Conservation (phyloP, 1,284 basidiomycete species). For the Cerioporus squamosus region DNA sequence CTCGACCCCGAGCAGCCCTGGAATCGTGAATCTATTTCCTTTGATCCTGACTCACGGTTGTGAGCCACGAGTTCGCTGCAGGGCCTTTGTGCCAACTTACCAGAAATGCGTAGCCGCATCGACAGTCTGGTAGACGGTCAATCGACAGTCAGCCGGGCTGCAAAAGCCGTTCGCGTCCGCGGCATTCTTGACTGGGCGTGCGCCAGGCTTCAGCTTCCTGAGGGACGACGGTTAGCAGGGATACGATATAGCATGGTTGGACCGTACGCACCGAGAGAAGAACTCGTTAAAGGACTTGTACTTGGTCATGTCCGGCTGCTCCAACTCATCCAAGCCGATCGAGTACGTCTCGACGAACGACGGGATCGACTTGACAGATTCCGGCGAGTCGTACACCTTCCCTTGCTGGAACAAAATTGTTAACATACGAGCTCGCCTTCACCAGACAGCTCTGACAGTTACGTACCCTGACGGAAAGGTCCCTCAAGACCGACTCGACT, state of each 20-base stretch:
- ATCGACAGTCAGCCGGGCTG: slow-evolving; percentile 76
- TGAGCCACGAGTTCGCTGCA: neutral
- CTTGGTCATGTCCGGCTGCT: slow-evolving; percentile 62
- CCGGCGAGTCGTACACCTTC: slow-evolving; percentile 54
- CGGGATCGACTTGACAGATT: slow-evolving; percentile 65
- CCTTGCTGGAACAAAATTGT: slow-evolving; percentile 45
- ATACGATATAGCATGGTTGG: neutral
- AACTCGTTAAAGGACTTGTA: slow-evolving; percentile 85
- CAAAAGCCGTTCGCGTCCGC: slow-evolving; percentile 60
- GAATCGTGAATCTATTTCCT: slow-evolving; percentile 73
- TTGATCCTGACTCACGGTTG: slow-evolving; percentile 67
- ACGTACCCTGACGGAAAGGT: slow-evolving; percentile 67
- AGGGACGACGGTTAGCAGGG: neutral
- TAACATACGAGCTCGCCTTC: neutral
- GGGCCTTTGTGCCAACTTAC: slow-evolving; percentile 30
- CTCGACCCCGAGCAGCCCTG: slow-evolving; percentile 55
- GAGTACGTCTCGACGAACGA: slow-evolving; percentile 78
- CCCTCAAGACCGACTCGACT: slow-evolving; percentile 64
- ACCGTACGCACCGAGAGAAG: slow-evolving; percentile 56
- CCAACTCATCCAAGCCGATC: slow-evolving; percentile 65
- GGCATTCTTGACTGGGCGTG: slow-evolving; percentile 67
- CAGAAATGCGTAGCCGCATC: slow-evolving; percentile 71
- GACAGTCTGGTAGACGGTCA: slow-evolving; percentile 70
- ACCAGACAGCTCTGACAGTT: neutral
- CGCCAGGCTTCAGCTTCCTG: slow-evolving; percentile 65